A percentile compares a stretch with the other conserved stretches of the same genome.
These are phyloP conservation scores for Phytophthora colocasiae DNA, from an alignment of 352 stramenopile species.

Conservation along the genomic window DNA sequence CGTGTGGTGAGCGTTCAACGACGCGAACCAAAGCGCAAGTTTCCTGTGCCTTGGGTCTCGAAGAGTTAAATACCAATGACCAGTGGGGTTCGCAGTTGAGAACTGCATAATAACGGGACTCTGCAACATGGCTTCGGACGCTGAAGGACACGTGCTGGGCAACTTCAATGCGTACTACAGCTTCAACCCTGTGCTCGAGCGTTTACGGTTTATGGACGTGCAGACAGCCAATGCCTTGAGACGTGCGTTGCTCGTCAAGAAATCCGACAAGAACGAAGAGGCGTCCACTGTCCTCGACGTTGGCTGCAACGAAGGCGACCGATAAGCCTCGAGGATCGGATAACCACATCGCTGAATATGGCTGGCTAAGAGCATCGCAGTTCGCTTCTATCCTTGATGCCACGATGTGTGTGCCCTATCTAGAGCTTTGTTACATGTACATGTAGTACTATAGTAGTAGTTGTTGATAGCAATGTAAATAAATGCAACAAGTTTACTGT, in stretches of 20 bases:
- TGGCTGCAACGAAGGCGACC: slow-evolving; percentile 69
- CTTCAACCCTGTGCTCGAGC: slow-evolving; percentile 80
- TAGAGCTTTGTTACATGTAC: too few relatives aligned
- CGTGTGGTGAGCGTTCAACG: slow-evolving; percentile 59
- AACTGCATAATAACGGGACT: slow-evolving; percentile 60
- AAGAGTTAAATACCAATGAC: slow-evolving; percentile 62
- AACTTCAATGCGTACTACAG: slow-evolving; percentile 84
- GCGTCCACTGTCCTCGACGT: slow-evolving; percentile 71
- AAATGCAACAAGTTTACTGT: too few relatives aligned
- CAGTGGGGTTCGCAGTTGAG: slow-evolving; percentile 64
- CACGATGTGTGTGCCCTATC: too few relatives aligned
- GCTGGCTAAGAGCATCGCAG: too few relatives aligned
- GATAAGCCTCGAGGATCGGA: too few relatives aligned
- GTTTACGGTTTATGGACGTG: slow-evolving; percentile 76
- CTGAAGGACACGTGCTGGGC: slow-evolving; percentile 36
- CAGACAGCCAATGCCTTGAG: slow-evolving; percentile 48
- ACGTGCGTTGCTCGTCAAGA: background rate
- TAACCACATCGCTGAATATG: too few relatives aligned
- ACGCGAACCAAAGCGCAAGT: slow-evolving; percentile 73
- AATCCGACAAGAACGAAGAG: slow-evolving; percentile 14
- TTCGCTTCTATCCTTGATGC: too few relatives aligned
- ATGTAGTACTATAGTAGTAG: too few relatives aligned
- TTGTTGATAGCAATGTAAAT: too few relatives aligned
- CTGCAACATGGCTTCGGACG: slow-evolving; percentile 43
- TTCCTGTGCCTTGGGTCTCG: slow-evolving; percentile 64